Conservation (phyloP, 2,329 filamentous ascomycete species). For the Pyrenophora teres region DNA sequence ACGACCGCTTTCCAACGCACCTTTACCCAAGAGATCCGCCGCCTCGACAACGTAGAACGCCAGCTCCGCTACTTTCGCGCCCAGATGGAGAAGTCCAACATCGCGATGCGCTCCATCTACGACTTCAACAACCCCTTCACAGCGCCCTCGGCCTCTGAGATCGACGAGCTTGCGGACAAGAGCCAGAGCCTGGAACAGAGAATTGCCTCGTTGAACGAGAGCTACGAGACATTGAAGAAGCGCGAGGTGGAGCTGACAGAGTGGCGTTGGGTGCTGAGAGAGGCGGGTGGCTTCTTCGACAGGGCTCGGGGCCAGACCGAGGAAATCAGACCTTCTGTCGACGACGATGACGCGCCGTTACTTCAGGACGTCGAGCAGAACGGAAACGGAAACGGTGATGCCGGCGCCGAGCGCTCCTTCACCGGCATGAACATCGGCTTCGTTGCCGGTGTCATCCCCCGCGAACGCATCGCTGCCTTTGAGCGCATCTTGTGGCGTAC, state of each 20-base stretch:
- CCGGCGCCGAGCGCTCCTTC: constrained; percentile 79
- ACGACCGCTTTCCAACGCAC: constrained; percentile 94
- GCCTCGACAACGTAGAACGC: constrained; percentile 96
- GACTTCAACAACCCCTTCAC: constrained; percentile 87
- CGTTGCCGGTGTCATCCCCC: constrained; percentile 91
- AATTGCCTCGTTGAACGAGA: constrained; percentile 90
- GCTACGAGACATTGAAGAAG: constrained; percentile 98
- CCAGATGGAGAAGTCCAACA: constrained; percentile 93
- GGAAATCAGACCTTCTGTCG: constrained; percentile 87
- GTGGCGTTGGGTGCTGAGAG: constrained; percentile 96
- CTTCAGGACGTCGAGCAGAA: constrained; percentile 92
- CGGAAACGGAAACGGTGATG: constrained; percentile 68
- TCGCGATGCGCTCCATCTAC: constrained; percentile 85
- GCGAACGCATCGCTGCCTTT: constrained; percentile 91
- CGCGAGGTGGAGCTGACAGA: constrained; percentile 95
- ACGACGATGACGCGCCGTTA: constrained; percentile 86
- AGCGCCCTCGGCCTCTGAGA: constrained; percentile 88
- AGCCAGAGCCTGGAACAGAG: constrained; percentile 91
- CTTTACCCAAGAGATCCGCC: constrained; percentile 95
- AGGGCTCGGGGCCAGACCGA: constrained; percentile 94
- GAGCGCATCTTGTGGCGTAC: constrained; percentile 98
- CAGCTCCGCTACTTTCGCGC: constrained; percentile 94
- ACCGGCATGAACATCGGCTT: constrained; percentile 99
- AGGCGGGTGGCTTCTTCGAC: constrained; percentile 97
- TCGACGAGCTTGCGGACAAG: constrained; percentile 91